Evolutionary conservation across 2,329 filamentous ascomycete genomes (phyloP).

Genomic region (Pseudogymnoascus sp.): DNA sequence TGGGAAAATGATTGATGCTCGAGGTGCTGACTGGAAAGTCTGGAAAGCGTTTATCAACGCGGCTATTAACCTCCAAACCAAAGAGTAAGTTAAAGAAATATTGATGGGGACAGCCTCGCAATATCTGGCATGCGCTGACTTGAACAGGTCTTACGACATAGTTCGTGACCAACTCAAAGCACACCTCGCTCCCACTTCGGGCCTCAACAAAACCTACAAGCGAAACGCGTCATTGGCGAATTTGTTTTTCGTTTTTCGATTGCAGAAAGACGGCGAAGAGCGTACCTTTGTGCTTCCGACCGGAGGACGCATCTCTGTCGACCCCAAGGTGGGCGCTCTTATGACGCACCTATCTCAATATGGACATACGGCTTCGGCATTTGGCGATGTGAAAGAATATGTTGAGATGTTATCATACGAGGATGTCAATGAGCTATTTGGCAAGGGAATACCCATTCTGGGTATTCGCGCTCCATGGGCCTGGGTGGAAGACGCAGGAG

Average conservation of each 20-base stretch:
- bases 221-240: conserved; percentile 28
- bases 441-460: not conserved
- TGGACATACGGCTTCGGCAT: conserved; percentile 25
- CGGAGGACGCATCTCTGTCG: not conserved
- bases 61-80: conserved; percentile 18
- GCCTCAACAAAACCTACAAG: conserved; percentile 28
- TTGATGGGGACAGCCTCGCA: conserved; percentile 11
- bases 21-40: conserved; percentile 28
- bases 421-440: not conserved
- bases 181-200: conserved; percentile 24
- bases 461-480: not conserved
- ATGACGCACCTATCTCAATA: conserved; percentile 24
- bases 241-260: not conserved
- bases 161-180: conserved; percentile 24
- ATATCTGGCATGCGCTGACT: not conserved
- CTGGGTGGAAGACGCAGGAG: not conserved
- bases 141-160: conserved; percentile 11
- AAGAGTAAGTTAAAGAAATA: conserved; percentile 19
- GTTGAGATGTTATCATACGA: conserved; percentile 15
- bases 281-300: not conserved
- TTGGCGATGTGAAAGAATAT: conserved; percentile 25
- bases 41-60: conserved; percentile 27
- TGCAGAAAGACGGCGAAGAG: not conserved
- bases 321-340: conserved; percentile 14
- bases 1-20: conserved; percentile 22